A percentile compares a stretch with the other conserved stretches of the same genome.
Evolutionary conservation across 2,329 filamentous ascomycete genomes (phyloP).

Genomic region (Ilyonectria destructans): DNA sequence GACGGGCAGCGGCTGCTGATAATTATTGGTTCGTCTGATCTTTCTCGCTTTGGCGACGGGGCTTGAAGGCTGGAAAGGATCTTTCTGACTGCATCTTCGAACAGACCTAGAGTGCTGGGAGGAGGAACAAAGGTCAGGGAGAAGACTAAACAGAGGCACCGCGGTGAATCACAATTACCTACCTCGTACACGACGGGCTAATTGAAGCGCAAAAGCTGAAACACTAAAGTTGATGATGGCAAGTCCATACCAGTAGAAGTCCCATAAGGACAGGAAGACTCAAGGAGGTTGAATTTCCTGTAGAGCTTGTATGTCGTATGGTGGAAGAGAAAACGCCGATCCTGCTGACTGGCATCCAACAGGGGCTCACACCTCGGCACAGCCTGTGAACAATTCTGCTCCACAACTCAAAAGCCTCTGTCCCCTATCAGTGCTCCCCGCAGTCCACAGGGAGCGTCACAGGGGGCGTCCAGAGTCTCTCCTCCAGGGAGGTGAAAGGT

Average conservation of each 20-base stretch:
- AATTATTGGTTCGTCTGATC: conserved; percentile 21
- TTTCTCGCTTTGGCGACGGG: conserved; percentile 28
- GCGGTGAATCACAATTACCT: background rate
- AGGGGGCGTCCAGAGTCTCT: background rate
- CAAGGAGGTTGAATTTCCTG: background rate
- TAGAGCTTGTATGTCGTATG: background rate
- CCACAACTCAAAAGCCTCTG: background rate
- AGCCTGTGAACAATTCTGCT: background rate
- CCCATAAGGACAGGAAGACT: background rate
- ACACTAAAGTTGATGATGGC: background rate
- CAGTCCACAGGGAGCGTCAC: background rate
- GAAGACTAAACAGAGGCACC: background rate
- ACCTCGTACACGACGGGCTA: background rate
- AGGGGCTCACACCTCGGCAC: background rate
- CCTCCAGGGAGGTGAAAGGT: background rate
- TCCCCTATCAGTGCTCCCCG: background rate
- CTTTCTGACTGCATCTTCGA: background rate
- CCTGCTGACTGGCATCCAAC: background rate
- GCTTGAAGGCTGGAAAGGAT: background rate
- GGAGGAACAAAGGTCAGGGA: background rate
- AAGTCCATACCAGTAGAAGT: background rate
- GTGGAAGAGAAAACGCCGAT: background rate
- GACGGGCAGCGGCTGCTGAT: conserved; percentile 36
- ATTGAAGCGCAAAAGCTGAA: no score
- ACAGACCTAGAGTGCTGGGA: background rate